phyloP scores from a whole-genome alignment of 2,329 filamentous ascomycete species.

The Fusarium goolgardi region DNA sequence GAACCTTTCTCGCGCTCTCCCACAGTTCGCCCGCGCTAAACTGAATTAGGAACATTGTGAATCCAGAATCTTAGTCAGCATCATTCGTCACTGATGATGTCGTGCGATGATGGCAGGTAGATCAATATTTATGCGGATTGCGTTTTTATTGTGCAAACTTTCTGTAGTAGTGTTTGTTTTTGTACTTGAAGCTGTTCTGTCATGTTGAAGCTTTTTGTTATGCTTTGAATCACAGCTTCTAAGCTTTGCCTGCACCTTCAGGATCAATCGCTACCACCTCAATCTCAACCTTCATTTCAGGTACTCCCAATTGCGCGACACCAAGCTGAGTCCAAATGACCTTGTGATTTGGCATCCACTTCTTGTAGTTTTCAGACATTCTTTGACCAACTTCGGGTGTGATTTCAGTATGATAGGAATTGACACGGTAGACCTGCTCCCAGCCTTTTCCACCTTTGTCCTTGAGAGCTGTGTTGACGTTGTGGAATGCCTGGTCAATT shows the following conservation, averaged over 20 bases:
- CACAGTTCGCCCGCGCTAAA: constrained; percentile 17
- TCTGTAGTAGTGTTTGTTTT: neutral
- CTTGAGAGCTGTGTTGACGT: constrained; percentile 62
- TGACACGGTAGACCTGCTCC: constrained; percentile 62
- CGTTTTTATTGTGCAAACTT: neutral
- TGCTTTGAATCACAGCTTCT: neutral
- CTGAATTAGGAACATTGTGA: neutral
- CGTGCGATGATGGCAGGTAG: neutral
- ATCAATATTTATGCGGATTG: neutral
- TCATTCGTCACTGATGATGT: constrained; percentile 2
- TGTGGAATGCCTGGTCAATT: constrained; percentile 64
- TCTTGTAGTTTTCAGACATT: constrained; percentile 59
- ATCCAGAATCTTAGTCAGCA: constrained; percentile 9
- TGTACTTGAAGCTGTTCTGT: neutral
- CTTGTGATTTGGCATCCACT: constrained; percentile 62
- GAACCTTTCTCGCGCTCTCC: constrained; percentile 21
- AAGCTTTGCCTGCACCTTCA: constrained; percentile 5
- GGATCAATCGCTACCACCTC: constrained; percentile 59
- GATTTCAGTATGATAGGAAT: constrained; percentile 57
- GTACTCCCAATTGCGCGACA: constrained; percentile 58
- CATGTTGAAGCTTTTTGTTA: neutral
- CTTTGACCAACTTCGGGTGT: constrained; percentile 53
- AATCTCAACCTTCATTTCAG: constrained; percentile 66
- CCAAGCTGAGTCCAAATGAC: constrained; percentile 65
- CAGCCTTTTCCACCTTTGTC: constrained; percentile 65